A percentile compares a stretch with the other conserved stretches of the same genome.
These are phyloP conservation scores for Pseudocercospora fijiensis DNA, from an alignment of 2,329 filamentous ascomycete genomes.

Conservation along the genomic window DNA sequence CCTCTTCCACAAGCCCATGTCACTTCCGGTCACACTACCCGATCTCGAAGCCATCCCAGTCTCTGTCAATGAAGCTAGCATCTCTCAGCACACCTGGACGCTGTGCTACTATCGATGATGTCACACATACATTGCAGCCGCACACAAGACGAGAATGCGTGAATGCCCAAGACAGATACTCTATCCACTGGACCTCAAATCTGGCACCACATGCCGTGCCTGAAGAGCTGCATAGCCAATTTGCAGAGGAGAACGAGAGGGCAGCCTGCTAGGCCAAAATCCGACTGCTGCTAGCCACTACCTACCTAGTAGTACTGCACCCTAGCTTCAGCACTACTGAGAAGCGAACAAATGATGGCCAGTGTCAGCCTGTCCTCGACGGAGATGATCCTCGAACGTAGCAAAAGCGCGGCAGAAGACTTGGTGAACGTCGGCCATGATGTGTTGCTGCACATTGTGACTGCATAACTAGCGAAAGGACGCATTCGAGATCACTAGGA, in stretches of 20 bases:
- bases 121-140: not conserved
- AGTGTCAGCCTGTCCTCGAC: conserved; percentile 12
- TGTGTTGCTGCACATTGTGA: conserved; percentile 2
- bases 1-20: not conserved
- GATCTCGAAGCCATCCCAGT: not conserved
- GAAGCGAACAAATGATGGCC: conserved; percentile 15
- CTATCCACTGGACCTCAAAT: not conserved
- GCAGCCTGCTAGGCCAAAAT: not conserved
- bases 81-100: not conserved
- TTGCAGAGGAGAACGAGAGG: not conserved
- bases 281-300: not conserved
- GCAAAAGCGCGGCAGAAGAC: not conserved
- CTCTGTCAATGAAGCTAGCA: not conserved
- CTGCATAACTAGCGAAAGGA: not conserved
- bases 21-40: not conserved
- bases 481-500: not conserved
- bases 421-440: not conserved
- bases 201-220: not conserved
- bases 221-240: not conserved
- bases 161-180: not conserved
- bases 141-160: not conserved
- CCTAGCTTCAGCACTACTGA: conserved; percentile 5
- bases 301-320: conserved; percentile 8
- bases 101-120: not conserved
- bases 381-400: conserved; percentile 10